These are phyloP conservation scores for Mortierella claussenii DNA, from an alignment of 192 early-diverging fungal species.

Conservation along the genomic window DNA sequence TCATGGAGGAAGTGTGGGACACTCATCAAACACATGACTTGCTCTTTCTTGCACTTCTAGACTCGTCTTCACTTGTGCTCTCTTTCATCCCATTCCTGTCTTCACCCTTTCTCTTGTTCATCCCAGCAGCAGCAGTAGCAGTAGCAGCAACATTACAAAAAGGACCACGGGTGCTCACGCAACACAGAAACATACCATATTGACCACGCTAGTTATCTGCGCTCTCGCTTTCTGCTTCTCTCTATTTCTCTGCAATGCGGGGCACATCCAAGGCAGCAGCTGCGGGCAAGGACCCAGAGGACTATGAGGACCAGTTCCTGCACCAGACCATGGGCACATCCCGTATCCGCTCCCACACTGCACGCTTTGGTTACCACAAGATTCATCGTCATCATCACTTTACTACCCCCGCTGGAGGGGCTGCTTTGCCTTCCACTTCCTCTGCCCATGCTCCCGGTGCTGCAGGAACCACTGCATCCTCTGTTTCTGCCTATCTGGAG, in stretches of 20 bases:
- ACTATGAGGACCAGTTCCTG: constrained; percentile 28
- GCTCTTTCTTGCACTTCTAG: too few relatives aligned
- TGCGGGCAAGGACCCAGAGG: constrained; percentile 21
- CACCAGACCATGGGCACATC: constrained; percentile 34
- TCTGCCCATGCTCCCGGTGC: constrained; percentile 11
- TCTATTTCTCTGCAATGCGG: too few relatives aligned
- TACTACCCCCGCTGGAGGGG: background rate
- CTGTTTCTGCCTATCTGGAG: constrained; percentile 45
- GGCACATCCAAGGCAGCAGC: background rate
- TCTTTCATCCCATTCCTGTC: too few relatives aligned
- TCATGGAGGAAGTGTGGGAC: too few relatives aligned
- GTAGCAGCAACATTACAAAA: too few relatives aligned
- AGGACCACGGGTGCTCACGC: too few relatives aligned
- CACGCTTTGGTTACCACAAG: constrained; percentile 25
- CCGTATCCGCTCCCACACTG: constrained; percentile 35
- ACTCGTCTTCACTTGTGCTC: too few relatives aligned
- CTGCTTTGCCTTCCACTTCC: constrained; percentile 5
- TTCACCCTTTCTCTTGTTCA: too few relatives aligned
- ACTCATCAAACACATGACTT: too few relatives aligned
- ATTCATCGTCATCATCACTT: constrained; percentile 20
- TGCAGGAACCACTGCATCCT: constrained; percentile 17
- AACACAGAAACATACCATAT: too few relatives aligned
- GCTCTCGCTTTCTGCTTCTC: too few relatives aligned
- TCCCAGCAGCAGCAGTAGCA: background rate
- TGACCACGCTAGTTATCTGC: too few relatives aligned